Conservation (phyloP, 2,329 filamentous ascomycete genomes). For the Ceratocystiopsis sp. region DNA sequence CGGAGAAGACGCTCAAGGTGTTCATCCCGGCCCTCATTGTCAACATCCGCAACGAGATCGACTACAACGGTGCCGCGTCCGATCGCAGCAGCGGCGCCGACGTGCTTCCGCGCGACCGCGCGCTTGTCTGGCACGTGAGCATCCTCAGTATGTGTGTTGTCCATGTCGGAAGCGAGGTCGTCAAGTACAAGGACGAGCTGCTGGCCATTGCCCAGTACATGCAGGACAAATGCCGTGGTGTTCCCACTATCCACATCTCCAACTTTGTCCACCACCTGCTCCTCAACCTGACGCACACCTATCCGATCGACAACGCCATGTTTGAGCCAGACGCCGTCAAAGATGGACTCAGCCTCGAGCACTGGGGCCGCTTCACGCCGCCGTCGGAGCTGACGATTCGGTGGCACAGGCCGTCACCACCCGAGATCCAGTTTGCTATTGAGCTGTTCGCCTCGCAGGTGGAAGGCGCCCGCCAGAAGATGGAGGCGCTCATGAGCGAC, state of each 20-base stretch:
- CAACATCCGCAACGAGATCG: constrained; percentile 90
- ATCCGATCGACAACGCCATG: constrained; percentile 74
- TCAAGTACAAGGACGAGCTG: constrained; percentile 76
- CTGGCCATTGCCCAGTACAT: constrained; percentile 88
- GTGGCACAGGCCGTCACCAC: constrained; percentile 72
- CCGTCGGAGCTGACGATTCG: constrained; percentile 65
- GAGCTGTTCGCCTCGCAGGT: constrained; percentile 78
- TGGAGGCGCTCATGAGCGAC: constrained; percentile 66
- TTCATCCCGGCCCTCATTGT: constrained; percentile 81
- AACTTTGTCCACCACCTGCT: constrained; percentile 96
- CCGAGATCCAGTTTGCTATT: constrained; percentile 77
- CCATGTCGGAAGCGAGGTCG: constrained; percentile 77
- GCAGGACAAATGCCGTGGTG: constrained; percentile 86
- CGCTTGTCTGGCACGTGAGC: constrained; percentile 90
- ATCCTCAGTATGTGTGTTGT: constrained; percentile 97
- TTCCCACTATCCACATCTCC: constrained; percentile 88
- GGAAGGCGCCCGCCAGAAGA: constrained; percentile 53
- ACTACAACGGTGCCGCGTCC: constrained; percentile 88
- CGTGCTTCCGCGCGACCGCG: constrained; percentile 80
- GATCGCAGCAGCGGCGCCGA: constrained; percentile 87
- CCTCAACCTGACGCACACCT: constrained; percentile 86
- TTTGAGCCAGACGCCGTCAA: constrained; percentile 65
- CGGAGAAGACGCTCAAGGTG: constrained; percentile 78
- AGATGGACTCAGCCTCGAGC: constrained; percentile 53
- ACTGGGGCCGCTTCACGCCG: constrained; percentile 71